Evolutionary conservation across 2,329 filamentous ascomycete genomes (phyloP), one percentile per base, ranked within the genome.

Genomic region (Clonostachys byssicola): DNA sequence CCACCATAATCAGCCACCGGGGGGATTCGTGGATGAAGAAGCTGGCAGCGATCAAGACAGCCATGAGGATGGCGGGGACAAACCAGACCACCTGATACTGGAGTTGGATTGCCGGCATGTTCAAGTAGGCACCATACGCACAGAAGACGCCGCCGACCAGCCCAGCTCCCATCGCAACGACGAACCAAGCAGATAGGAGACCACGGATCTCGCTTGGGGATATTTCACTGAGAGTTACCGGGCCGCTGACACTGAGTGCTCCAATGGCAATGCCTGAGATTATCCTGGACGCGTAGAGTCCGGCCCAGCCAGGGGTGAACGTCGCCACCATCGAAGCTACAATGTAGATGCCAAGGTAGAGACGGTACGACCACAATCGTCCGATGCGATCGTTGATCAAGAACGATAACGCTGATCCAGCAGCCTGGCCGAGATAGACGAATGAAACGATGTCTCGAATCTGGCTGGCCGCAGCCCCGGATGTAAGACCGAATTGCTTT

Each of bases 11-110:
- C 3, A 67, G 65, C 79, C 79, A 84, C 47, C 81, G 65, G 6
- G 81, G 81, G n/a, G 75, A 80, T 56, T 85, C 81, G 0, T 81
- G 81, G 6, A 64, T 3, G 83, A 64, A 43, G 46, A 35, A 44
- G 17, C 12, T 18, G n/a, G 30, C 20, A 38, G 33, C 14, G 42
- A 44, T 13, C 14, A 44, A 12, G 16, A 44, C 14, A 33, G 30
- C 18, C 12, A 64, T 47, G 20, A 59, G 49, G 6, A 62, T 56
- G 6, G 56, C 50, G 0, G 62, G 61, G 0, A 51, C 40, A 40
- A 59, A 54, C 51, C 49, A 54, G 3, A 58, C 55, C 8, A 63
- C 50, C 39, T 63, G 59, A 20, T 61, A 66, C 34, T 63, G 61
- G 4, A 58, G 43, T 10, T 35, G n/a, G 34, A 55, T 54, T 10